Base-by-base conservation (phyloP, 768 basidiomycete species). In the Termitomyces bulborhizus region DNA sequence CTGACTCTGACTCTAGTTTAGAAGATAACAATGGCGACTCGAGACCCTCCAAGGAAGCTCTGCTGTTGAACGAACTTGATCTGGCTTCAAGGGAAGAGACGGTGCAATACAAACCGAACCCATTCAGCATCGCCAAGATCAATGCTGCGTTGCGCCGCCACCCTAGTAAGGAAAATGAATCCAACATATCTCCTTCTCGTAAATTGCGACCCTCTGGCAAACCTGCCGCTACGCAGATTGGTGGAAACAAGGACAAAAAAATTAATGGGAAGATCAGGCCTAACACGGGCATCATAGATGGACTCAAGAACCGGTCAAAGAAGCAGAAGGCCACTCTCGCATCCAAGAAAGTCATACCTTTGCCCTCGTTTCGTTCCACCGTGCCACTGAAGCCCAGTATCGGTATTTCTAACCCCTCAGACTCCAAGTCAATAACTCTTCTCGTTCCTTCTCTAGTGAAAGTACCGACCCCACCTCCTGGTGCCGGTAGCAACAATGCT, bases 111-210 rank as follows among this genome's bases (percentile, higher is more conserved):
- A 86, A 81, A 48, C 80, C 87, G 0, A 91, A 90, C 63, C 90
- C 90, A 0, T 92, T 88, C 78, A 81, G 80, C 53, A 89, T 92
- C 54, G 89, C 90, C 3, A 86, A 83, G 62, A 82, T 88, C 31
- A 92, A 92, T 59, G 90, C 89, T 42, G 80, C 80, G 0, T 73
- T 75, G 34, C 80, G 88, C 12, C 50, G 41, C 9, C 40, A 26
- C 15, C 57, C 8, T 37, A 6, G 32, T 4, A 53, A 59, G 29
- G 46, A 37, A 11, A 52, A 21, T 0, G 13, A 12, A 16, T 9
- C 32, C 5, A 24, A 24, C 16, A 29, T 18, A 15, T 4, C 24
- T 15, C 9, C 21, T 36, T 11, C 52, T 53, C 44, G 21, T 21
- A 13, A 0, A 50, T 8, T 39, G 11, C 42, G 32, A 27, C 26